Base-by-base conservation (phyloP, 169 alveolate species). In the Cryptosporidium muris region DNA sequence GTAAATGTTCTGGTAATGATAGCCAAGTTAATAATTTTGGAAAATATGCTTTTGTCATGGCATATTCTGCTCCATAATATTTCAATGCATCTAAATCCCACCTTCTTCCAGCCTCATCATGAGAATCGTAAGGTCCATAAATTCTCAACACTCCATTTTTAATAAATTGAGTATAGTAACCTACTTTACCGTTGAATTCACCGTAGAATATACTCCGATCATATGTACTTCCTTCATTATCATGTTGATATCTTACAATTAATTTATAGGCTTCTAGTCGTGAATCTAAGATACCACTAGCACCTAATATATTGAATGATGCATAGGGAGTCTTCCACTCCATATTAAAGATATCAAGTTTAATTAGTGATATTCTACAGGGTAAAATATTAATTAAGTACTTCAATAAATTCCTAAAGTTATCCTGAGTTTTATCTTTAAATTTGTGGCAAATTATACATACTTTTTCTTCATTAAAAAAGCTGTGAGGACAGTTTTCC, bases 61-160 rank as follows among this genome's bases (percentile, higher is more conserved):
- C 85, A n/a, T 74, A 58, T 9, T 74, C 85, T 7, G 85, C 85
- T 3, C 85, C 85, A 43, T 74, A 74, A 51, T 74, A 74, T 74
- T 74, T 74, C 12, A 74, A 64, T 3, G 85, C 67, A 60, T 74
- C 85, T 6, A 74, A 49, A 37, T 74, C 85, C 85, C 85, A 74
- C 45, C 85, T 74, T 54, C 85, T 74, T 37, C 85, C 85, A 45
- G 85, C 85, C 37, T 74, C 85, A 36, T 74, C 85, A 74, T 56
- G 60, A 42, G 85, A 58, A 47, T 56, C 85, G 60, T 58, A 74
- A 4, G 85, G 85, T 6, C 85, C 85, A 36, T 74, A 74, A n/a
- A 74, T 64, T 74, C 85, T 74, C 16, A 74, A 25, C 67, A 74
- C 51, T 38, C 85, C 85, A 43, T 60, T 74, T 43, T 74, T 74